Evolutionary conservation across 805 yeast species (phyloP), one percentile per base, ranked within the genome.

Genomic region (Cyberlindnera bimundalis): DNA sequence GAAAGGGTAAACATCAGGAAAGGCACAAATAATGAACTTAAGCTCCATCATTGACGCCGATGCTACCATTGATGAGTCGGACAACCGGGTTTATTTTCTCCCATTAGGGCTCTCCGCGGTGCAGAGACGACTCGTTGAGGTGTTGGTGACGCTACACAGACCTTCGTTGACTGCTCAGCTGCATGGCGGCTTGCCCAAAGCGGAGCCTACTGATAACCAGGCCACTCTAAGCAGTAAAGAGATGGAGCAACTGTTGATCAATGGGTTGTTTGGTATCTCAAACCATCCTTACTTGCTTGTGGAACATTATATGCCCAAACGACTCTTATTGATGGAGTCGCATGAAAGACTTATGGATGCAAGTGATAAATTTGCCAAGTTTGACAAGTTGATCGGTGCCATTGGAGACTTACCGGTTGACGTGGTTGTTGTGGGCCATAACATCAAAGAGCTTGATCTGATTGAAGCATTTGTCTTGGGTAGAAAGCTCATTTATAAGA

Each of bases 401-500:
- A 25, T 43, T 10, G 30, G n/a, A 5, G 59, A 32, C 12, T 13
- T 34, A n/a, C 29, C 43, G 27, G 62, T 43, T 19, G 59, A 67
- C 12, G 50, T 73, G 4, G 56, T 70, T 5, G 67, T 84, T 10
- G 73, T 80, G 3, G 82, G 88, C 0, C 71, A 74, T 27, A 74
- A 70, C 51, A 70, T 81, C 17, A 80, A 82, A 54, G 93, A 84
- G 54, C 58, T 84, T 46, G 95, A 89, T 55, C 64, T 89, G 33
- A 69, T 89, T 6, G 97, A 89, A 59, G 84, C 90, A 0, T 68
- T 83, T 33, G 55, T 88, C 12, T 66, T 84, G n/a, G 96, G 96
- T 2, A 78, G 85, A 52, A 32, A 33, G 24, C 61, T 86, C 28
- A 71, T 73, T 46, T 83, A 84, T 54, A 73, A 72, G 45, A 74